Percentiles rank a stretch among this genome's conserved stretches.
phyloP scores from a whole-genome alignment of 164 flowering plant genomes.

The Santalum album region DNA sequence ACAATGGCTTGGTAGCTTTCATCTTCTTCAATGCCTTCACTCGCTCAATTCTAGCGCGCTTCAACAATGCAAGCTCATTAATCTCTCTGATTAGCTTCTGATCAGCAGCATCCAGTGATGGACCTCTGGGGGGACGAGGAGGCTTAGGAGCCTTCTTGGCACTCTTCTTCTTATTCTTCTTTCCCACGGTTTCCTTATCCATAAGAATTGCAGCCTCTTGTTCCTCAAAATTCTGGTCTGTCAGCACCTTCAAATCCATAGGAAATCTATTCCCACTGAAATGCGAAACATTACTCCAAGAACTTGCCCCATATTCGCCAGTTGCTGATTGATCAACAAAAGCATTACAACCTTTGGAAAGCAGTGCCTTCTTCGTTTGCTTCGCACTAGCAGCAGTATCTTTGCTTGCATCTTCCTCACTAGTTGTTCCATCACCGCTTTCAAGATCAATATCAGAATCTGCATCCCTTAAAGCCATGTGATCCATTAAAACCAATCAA shows the following conservation, averaged over 20 bases:
- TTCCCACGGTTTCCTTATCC: slow-evolving; percentile 29
- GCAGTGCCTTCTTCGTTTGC: slow-evolving; percentile 12
- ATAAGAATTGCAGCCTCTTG: slow-evolving; percentile 9
- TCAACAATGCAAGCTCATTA: slow-evolving; percentile 61
- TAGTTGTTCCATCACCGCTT: slow-evolving; percentile 24
- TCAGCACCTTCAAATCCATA: slow-evolving; percentile 9
- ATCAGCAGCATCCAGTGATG: slow-evolving; percentile 62
- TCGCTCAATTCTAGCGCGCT: slow-evolving; percentile 62
- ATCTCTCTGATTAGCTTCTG: slow-evolving; percentile 56
- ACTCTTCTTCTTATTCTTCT: slow-evolving; percentile 35
- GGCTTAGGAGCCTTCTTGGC: slow-evolving; percentile 54
- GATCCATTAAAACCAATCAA: slow-evolving; percentile 24
- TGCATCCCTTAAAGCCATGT: slow-evolving; percentile 17
- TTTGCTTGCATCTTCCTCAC: slow-evolving; percentile 20
- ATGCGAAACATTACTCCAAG: slow-evolving; percentile 10
- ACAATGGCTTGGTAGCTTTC: slow-evolving; percentile 48
- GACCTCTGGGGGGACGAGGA: slow-evolving; percentile 65
- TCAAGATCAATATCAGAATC: slow-evolving; percentile 46
- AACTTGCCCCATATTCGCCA: slow-evolving; percentile 21
- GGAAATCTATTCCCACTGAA: slow-evolving; percentile 9
- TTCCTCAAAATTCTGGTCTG: slow-evolving; percentile 11
- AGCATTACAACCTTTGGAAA: slow-evolving; percentile 20
- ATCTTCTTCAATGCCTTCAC: slow-evolving; percentile 53
- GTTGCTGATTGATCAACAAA: slow-evolving; percentile 19
- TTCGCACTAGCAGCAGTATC: slow-evolving; percentile 9